Evolutionary conservation across 75 land plant genomes (phyloP).

Genomic region (Pinus tabuliformis): DNA sequence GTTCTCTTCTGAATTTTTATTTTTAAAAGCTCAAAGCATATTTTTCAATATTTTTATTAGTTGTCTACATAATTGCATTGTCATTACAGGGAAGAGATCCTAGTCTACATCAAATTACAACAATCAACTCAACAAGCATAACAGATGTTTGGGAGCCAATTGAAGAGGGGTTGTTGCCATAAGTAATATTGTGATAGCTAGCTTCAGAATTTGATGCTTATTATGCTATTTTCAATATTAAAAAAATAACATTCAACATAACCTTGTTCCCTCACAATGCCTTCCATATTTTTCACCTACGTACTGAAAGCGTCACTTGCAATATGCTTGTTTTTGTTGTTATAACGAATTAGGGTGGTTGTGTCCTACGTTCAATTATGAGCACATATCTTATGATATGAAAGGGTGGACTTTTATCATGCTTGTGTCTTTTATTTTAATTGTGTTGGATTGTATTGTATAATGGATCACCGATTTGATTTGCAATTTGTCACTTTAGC

Average conservation of each 20-base stretch:
- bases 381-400: too few species aligned
- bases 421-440: not conserved
- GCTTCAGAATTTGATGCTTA: not conserved
- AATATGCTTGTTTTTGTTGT: too few species aligned
- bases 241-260: not conserved
- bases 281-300: too few species aligned
- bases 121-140: slow-evolving; percentile 83
- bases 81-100: slow-evolving; percentile 83
- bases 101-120: slow-evolving; percentile 77
- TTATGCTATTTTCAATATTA: not conserved
- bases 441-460: not conserved
- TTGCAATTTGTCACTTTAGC: slow-evolving; percentile 21
- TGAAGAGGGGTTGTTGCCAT: slow-evolving; percentile 96
- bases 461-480: slow-evolving; percentile 1
- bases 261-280: not conserved
- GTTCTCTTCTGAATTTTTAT: too few species aligned
- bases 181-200: slow-evolving; percentile 19
- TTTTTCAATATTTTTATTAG: too few species aligned
- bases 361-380: too few species aligned
- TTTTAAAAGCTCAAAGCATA: too few species aligned
- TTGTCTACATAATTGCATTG: not conserved
- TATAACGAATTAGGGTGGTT: too few species aligned
- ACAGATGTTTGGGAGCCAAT: slow-evolving; percentile 97
- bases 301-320: too few species aligned
- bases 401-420: too few species aligned